These are phyloP conservation scores for Solanum clarkiae DNA, from an alignment of 257 asterid genomes.

Conservation along the genomic window DNA sequence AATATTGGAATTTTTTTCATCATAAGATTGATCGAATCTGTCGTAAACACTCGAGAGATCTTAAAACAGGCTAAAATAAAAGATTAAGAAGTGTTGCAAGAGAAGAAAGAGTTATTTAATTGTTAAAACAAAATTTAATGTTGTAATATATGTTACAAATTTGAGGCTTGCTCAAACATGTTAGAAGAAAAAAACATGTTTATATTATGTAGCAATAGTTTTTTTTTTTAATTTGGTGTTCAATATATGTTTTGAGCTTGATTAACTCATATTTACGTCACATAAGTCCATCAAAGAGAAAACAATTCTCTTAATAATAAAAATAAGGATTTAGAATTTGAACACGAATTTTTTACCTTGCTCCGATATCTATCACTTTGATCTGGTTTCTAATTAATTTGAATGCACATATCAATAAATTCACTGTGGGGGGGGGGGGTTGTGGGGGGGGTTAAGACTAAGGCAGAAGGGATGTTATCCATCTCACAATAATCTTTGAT, in stretches of 20 bases:
- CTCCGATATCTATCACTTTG: accelerated
- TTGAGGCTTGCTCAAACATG: not conserved
- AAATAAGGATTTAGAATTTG: not conserved
- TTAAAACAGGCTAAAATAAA: too few relatives aligned
- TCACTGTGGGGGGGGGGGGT: not conserved
- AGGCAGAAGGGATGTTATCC: not conserved
- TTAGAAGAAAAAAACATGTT: not conserved
- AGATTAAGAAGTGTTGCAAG: too few relatives aligned
- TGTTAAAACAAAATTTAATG: not conserved
- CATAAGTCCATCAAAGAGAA: not conserved
- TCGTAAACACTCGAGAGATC: too few relatives aligned
- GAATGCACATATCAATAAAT: too few relatives aligned
- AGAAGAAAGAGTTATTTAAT: not conserved
- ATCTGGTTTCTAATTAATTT: not conserved
- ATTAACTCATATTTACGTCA: not conserved
- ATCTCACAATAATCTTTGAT: not conserved
- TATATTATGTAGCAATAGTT: not conserved
- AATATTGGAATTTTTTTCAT: too few relatives aligned
- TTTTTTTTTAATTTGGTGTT: not conserved
- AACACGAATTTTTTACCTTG: not conserved
- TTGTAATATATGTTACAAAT: not conserved
- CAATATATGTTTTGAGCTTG: not conserved
- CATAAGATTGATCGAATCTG: too few relatives aligned
- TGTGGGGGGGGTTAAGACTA: too few relatives aligned
- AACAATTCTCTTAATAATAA: not conserved